Percentiles rank a stretch among this genome's conserved stretches.
Evolutionary conservation across 1,284 basidiomycete genomes (phyloP).

Genomic region (Apiotrichum gracile): DNA sequence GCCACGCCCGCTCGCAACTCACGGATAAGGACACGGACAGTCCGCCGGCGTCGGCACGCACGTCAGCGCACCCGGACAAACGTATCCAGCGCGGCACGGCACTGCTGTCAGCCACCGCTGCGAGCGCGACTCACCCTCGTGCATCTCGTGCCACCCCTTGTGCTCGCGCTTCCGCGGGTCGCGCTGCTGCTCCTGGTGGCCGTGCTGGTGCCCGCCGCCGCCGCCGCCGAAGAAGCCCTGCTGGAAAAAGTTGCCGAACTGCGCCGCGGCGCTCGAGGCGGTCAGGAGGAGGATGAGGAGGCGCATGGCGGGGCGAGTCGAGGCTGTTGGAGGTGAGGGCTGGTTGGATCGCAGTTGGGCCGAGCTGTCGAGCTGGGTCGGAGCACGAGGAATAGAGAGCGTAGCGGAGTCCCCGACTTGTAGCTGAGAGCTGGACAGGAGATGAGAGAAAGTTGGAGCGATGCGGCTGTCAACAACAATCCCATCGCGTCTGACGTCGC

Average conservation of each 20-base stretch:
- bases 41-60: constrained; percentile 45
- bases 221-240: constrained; percentile 28
- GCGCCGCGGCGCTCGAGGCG: constrained; percentile 17
- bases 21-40: constrained; percentile 46
- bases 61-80: constrained; percentile 37
- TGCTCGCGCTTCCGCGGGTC: constrained; percentile 29
- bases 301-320: too few species aligned
- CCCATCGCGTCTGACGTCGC: too few species aligned
- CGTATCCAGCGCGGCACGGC: constrained; percentile 41
- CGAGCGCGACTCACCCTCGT: constrained; percentile 22
- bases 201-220: constrained; percentile 20
- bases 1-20: constrained; percentile 6
- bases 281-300: constrained; percentile 4
- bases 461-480: too few species aligned
- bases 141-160: constrained; percentile 37
- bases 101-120: constrained; percentile 16
- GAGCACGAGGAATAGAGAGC: too few species aligned
- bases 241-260: constrained; percentile 44
- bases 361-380: too few species aligned
- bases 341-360: too few species aligned
- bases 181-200: constrained; percentile 18
- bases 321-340: too few species aligned
- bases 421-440: too few species aligned
- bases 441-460: too few species aligned
- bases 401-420: too few species aligned